A percentile compares a stretch with the other conserved stretches of the same genome.
These are phyloP conservation scores for Boletus coccyginus DNA, from an alignment of 768 basidiomycete species.

Conservation along the genomic window DNA sequence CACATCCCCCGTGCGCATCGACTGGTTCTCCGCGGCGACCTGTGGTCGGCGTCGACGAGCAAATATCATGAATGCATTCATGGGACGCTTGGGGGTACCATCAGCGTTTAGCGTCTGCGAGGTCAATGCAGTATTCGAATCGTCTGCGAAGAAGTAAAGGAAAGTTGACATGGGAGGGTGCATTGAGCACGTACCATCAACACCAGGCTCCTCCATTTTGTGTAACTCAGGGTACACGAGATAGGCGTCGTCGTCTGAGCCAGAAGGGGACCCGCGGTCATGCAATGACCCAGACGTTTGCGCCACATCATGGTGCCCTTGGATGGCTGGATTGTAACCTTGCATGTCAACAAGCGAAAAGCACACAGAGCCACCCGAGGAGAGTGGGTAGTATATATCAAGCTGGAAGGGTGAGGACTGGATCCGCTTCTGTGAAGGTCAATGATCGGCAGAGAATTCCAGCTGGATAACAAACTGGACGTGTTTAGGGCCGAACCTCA, in stretches of 20 bases:
- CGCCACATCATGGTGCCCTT: slow-evolving; percentile 24
- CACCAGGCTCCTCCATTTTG: slow-evolving; percentile 39
- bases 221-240: slow-evolving; percentile 30
- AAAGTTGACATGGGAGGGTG: slow-evolving; percentile 11
- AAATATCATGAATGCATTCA: slow-evolving; percentile 96
- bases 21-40: slow-evolving; percentile 82
- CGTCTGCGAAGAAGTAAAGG: slow-evolving; percentile 30
- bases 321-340: slow-evolving; percentile 20
- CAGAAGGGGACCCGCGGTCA: slow-evolving; percentile 51
- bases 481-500: slow-evolving; percentile 14
- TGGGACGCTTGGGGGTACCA: slow-evolving; percentile 85
- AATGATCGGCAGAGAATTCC: slow-evolving; percentile 27
- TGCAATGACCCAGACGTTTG: slow-evolving; percentile 32
- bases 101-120: slow-evolving; percentile 82
- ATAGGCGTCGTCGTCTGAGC: slow-evolving; percentile 54
- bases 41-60: slow-evolving; percentile 79
- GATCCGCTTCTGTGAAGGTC: slow-evolving; percentile 16
- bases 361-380: slow-evolving; percentile 4
- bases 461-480: slow-evolving; percentile 30
- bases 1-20: slow-evolving; percentile 88
- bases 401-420: slow-evolving; percentile 5
- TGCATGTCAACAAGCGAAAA: slow-evolving; percentile 26
- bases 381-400: slow-evolving; percentile 4
- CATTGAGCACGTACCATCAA: slow-evolving; percentile 41
- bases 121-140: slow-evolving; percentile 51